Conservation (phyloP, 768 basidiomycete genomes). For the Mycena maculata region DNA sequence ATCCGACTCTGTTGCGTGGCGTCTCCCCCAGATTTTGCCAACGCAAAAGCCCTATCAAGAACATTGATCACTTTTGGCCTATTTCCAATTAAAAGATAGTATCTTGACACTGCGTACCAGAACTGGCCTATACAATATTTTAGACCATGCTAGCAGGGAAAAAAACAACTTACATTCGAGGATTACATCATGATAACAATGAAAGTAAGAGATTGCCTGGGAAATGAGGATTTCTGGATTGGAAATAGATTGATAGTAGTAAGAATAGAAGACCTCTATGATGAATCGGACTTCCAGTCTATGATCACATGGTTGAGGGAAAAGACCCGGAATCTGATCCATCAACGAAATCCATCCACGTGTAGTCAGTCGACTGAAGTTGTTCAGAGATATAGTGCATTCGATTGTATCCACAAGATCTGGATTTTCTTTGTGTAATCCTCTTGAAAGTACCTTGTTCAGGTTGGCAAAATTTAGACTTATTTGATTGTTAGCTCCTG, state of each 20-base stretch:
- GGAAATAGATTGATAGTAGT: background rate
- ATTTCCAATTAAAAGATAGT: too few relatives aligned
- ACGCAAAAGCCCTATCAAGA: background rate
- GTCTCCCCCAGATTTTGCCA: too few relatives aligned
- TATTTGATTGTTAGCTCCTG: too few relatives aligned
- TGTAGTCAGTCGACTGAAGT: background rate
- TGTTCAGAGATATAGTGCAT: too few relatives aligned
- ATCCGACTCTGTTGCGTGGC: background rate
- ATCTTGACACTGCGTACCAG: too few relatives aligned
- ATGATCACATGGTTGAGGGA: background rate
- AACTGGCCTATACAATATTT: too few relatives aligned
- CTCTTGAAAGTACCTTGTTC: too few relatives aligned
- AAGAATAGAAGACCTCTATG: background rate
- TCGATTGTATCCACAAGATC: too few relatives aligned
- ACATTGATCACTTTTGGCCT: too few relatives aligned
- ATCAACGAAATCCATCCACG: background rate
- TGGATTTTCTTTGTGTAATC: too few relatives aligned
- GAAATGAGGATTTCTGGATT: background rate
- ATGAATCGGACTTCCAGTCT: background rate
- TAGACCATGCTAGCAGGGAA: too few relatives aligned
- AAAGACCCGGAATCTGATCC: background rate
- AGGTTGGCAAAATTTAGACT: too few relatives aligned
- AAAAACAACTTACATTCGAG: background rate
- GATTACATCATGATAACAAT: background rate
- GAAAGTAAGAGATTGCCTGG: background rate